A percentile compares a stretch with the other conserved stretches of the same genome.
phyloP scores from a whole-genome alignment of 495 filamentous ascomycete genomes.

The Neurospora sp. region DNA sequence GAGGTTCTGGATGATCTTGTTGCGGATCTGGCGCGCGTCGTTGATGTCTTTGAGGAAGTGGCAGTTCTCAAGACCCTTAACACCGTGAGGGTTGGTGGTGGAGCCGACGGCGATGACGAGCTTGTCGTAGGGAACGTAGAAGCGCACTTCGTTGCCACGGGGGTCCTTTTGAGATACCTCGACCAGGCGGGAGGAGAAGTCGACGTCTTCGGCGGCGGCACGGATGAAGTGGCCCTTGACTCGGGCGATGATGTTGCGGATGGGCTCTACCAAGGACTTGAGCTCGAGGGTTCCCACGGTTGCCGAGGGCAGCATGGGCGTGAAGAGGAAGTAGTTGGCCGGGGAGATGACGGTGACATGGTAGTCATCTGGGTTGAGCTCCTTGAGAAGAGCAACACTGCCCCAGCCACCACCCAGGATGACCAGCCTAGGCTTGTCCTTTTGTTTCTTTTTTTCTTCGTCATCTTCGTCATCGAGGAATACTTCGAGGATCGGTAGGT shows the following conservation, averaged over 20 bases:
- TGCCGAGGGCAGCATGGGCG: constrained; percentile 92
- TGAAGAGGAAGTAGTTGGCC: constrained; percentile 94
- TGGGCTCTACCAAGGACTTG: constrained; percentile 83
- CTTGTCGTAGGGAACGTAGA: constrained; percentile 98
- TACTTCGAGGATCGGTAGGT: constrained; percentile 80
- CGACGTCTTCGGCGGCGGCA: constrained; percentile 74
- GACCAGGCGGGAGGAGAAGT: constrained; percentile 83
- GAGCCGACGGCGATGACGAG: constrained; percentile 93
- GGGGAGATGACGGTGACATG: constrained; percentile 92
- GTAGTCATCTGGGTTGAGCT: constrained; percentile 79
- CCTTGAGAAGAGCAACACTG: constrained; percentile 83
- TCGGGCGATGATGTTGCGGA: constrained; percentile 67
- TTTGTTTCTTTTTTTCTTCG: constrained; percentile 53
- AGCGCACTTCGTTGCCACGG: constrained; percentile 59
- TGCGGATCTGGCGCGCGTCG: constrained; percentile 82
- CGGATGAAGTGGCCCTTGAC: constrained; percentile 85
- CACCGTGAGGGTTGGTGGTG: constrained; percentile 87
- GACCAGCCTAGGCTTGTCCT: constrained; percentile 83
- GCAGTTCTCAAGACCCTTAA: constrained; percentile 89
- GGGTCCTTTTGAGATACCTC: constrained; percentile 68
- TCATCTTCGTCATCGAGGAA: constrained; percentile 81
- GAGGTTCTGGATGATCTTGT: constrained; percentile 82
- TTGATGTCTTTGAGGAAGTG: constrained; percentile 90
- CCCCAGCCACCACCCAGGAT: constrained; percentile 95
- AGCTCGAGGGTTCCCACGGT: constrained; percentile 93